Conservation (phyloP, 108 stramenopile genomes). For the Skeletonema marinoi region DNA sequence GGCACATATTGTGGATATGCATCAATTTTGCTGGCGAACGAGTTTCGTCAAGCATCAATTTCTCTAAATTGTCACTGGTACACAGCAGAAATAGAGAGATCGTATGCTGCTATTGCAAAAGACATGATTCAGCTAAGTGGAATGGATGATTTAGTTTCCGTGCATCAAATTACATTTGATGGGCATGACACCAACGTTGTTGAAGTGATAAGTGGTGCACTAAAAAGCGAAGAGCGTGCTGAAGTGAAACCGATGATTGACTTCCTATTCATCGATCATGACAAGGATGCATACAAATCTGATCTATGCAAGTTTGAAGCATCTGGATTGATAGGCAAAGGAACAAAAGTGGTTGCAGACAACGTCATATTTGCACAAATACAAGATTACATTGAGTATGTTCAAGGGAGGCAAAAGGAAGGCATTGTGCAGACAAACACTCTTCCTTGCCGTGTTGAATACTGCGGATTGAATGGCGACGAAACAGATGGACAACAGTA, state of each 20-base stretch:
- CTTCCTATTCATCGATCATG: conserved; percentile 91
- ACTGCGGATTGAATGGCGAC: conserved; percentile 15
- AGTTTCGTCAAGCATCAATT: conserved; percentile 21
- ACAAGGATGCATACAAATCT: conserved; percentile 79
- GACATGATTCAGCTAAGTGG: conserved; percentile 64
- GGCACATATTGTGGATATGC: conserved; percentile 93
- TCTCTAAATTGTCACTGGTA: conserved; percentile 52
- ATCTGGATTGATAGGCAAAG: conserved; percentile 42
- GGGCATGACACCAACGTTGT: conserved; percentile 43
- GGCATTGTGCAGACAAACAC: conserved; percentile 62
- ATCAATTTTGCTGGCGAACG: conserved; percentile 53
- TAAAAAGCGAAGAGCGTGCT: conserved; percentile 8
- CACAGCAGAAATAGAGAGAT: conserved; percentile 70
- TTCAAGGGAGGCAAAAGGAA: conserved; percentile 41
- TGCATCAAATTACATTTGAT: conserved; percentile 44
- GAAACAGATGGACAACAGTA: background rate
- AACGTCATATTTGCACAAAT: conserved; percentile 84
- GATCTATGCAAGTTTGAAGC: conserved; percentile 71
- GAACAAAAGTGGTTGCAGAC: conserved; percentile 82
- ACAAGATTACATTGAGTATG: conserved; percentile 73
- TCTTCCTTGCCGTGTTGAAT: conserved; percentile 66
- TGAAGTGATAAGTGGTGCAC: conserved; percentile 12
- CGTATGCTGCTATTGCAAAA: conserved; percentile 55
- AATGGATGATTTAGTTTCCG: conserved; percentile 53
- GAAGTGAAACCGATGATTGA: conserved; percentile 31